Base-by-base conservation (phyloP, 2,329 filamentous ascomycete genomes). In the Basipetospora chlamydospora region DNA sequence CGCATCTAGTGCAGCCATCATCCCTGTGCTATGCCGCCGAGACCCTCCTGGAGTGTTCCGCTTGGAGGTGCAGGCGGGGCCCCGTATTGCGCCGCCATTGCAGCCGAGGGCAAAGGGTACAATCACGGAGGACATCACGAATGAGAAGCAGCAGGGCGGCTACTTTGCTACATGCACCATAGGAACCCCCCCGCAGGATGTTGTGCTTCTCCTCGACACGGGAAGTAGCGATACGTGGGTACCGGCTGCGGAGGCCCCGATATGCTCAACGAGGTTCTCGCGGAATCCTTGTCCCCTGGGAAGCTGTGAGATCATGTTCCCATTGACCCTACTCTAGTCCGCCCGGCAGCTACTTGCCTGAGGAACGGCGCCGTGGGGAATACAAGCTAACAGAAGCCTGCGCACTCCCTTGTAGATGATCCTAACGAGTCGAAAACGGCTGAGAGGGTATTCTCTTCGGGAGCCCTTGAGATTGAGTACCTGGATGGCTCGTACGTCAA, bases 191-290 rank as follows among this genome's bases (percentile, higher is more conserved):
- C 52, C 55, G 10, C 74, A 79, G 47, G 52, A 63, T 4, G 41
- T 79, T 28, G 66, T 61, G 2, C 53, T 79, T 36, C 70, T 76
- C 49, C 59, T 79, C 30, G 74, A 79, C 52, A 79, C 74, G 1
- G 75, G 73, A 28, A 77, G 71, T 47, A 76, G 71, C 42, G 75
- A 80, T 53, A 64, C 73, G 16, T 79, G 75, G 74, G 63, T 78
- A 26, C 63, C 66, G 11, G 52, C 53, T 29, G 51, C 46, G 40
- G 33, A 38, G 5, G 53, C 63, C 2, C 42, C 41, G 23, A 57
- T 65, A 10, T 72, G 67, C 48, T 40, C 52, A 12, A 41, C 45
- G 6, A 42, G 41, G 6, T 35, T 37, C 23, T 36, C 42, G 13
- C 35, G 28, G 9, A 41, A 41, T 6, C 58, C 58, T 7, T 67